Percentiles rank a stretch among this genome's conserved stretches.
These are phyloP conservation scores for Auricularia heimuer DNA, from an alignment of 768 basidiomycete species.

Conservation along the genomic window DNA sequence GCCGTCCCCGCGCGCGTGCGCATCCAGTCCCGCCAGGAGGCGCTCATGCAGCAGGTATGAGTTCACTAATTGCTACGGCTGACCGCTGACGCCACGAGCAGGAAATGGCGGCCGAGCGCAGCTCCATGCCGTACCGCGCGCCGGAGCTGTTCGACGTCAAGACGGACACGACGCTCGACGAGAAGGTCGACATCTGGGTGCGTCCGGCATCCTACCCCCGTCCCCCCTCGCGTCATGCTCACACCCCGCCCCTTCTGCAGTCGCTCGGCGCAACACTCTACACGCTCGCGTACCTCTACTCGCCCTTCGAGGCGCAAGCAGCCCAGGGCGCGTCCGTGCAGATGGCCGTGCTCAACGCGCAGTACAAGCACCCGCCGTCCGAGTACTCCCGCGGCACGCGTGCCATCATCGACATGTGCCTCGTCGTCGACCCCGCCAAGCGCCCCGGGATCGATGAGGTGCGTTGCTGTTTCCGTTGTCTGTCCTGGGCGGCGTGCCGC, in stretches of 20 bases:
- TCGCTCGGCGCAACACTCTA: conserved; percentile 93
- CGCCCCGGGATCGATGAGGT: conserved; percentile 84
- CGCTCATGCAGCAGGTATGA: conserved; percentile 62
- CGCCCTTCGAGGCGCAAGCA: conserved; percentile 89
- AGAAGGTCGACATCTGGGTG: conserved; percentile 97
- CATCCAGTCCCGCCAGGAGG: conserved; percentile 76
- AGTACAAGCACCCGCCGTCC: conserved; percentile 79
- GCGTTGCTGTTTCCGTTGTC: conserved; percentile 6
- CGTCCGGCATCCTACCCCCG: conserved; percentile 2
- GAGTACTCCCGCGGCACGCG: conserved; percentile 80
- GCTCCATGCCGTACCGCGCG: conserved; percentile 96
- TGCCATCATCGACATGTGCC: conserved; percentile 73
- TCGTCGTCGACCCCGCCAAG: conserved; percentile 72
- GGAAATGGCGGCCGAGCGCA: conserved; percentile 96
- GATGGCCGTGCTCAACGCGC: conserved; percentile 92
- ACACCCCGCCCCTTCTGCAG: too few species aligned
- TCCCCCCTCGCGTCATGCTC: not conserved
- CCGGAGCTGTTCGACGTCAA: conserved; percentile 98
- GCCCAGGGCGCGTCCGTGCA: conserved; percentile 90
- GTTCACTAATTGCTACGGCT: too few species aligned
- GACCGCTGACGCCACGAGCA: too few species aligned
- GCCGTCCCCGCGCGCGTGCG: conserved; percentile 75
- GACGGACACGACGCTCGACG: conserved; percentile 75
- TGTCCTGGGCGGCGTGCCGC: too few species aligned
- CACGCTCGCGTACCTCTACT: conserved; percentile 90